These are phyloP conservation scores for Dendrobium nobile DNA, from an alignment of 106 monocot species.

Conservation along the genomic window DNA sequence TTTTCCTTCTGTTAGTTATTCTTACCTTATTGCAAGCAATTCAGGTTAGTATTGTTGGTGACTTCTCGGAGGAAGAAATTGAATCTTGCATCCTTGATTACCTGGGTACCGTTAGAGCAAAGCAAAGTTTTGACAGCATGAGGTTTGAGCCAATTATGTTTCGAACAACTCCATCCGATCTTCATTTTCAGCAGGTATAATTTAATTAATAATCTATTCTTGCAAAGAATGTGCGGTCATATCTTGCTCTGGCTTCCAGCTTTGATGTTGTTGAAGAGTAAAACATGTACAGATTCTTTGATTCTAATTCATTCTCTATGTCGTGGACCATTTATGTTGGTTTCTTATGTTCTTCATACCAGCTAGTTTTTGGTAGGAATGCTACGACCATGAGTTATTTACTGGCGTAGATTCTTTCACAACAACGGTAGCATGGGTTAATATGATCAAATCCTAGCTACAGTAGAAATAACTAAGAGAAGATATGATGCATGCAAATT, in stretches of 20 bases:
- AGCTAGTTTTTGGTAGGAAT: background rate
- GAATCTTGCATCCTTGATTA: slow-evolving; percentile 97
- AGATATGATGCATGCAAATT: background rate
- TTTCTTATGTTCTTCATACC: background rate
- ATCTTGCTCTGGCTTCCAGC: background rate
- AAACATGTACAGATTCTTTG: background rate
- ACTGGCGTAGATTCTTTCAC: background rate
- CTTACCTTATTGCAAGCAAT: slow-evolving; percentile 5
- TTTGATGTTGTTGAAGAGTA: background rate
- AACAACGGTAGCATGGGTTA: background rate
- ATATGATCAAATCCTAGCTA: background rate
- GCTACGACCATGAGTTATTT: background rate
- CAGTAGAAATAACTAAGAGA: background rate
- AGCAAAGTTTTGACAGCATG: slow-evolving; percentile 8
- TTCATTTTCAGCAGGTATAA: slow-evolving; percentile 87
- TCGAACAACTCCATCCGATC: slow-evolving; percentile 56
- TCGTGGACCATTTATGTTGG: background rate
- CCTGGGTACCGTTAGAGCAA: slow-evolving; percentile 62
- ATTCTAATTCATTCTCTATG: background rate
- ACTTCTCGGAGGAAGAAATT: slow-evolving; percentile 83
- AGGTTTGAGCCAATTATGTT: slow-evolving; percentile 54
- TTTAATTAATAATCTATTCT: background rate
- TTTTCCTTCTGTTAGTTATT: background rate
- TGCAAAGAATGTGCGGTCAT: background rate
- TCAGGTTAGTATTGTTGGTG: slow-evolving; percentile 94